Evolutionary conservation across 2,329 filamentous ascomycete species (phyloP), one percentile per base, ranked within the genome.

Genomic region (Arthrocladium fulminans): DNA sequence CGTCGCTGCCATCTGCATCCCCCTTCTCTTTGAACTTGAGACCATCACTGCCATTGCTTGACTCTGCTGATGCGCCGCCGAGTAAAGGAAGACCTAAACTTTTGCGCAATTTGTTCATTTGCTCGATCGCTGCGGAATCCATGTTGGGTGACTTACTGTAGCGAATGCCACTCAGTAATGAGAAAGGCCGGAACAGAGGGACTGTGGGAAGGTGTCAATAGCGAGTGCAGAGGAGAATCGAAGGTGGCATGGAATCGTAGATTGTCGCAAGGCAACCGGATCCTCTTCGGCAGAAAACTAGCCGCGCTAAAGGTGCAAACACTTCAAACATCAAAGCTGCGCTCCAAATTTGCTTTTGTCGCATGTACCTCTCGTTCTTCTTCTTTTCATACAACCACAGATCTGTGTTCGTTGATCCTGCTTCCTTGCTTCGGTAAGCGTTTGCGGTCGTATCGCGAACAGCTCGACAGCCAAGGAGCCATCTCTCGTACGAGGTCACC

Each of bases 21-120:
- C 59, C 50, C 34, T 54, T 47, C 43, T 70, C 62, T 59, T 73
- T 81, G 67, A 83, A 83, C 19, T 72, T 65, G 2, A 78, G 79
- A 47, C 77, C 79, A 50, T 55, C 47, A 49, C 50, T 45, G 24
- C 49, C 45, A 19, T 45, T 51, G 43, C 52, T 48, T 48, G 42
- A 34, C 2, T 45, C 53, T 51, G 54, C 48, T 42, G 48, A 49
- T 52, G 53, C 53, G 54, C 52, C 55, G 49, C 50, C 54, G 44
- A 59, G 52, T 39, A 57, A 51, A 38, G 56, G 56, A 12, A 59
- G 48, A 34, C 56, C 56, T 51, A 59, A 45, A 50, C 50, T 55
- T 52, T 59, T 59, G 34, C 56, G 51, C 50, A 59, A 54, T 51
- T 57, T 59, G 55, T 59, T 59, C 55, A 59, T 59, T 52, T 59